Evolutionary conservation across 768 basidiomycete genomes (phyloP).

Genomic region (Leccinum boreale): DNA sequence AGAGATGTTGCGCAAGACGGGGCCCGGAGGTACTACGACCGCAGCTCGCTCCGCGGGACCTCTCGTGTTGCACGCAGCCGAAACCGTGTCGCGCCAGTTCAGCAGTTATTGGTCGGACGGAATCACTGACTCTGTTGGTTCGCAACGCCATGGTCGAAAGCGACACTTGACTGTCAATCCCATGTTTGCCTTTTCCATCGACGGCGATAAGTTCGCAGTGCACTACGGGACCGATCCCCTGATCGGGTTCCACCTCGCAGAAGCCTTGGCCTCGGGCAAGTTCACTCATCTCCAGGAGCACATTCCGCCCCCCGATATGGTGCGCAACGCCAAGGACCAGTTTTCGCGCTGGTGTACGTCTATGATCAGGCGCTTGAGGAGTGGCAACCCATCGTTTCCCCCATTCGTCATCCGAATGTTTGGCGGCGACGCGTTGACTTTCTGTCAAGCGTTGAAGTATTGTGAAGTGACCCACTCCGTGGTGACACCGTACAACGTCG

Average conservation of each 20-base stretch:
- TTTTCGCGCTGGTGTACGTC: constrained; percentile 27
- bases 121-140: constrained; percentile 4
- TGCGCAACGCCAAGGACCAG: constrained; percentile 18
- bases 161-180: constrained; percentile 19
- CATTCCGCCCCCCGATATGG: constrained; percentile 8
- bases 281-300: background rate
- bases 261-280: constrained; percentile 14
- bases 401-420: constrained; percentile 28
- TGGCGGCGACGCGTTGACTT: constrained; percentile 26
- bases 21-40: background rate
- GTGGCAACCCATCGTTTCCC: constrained; percentile 8
- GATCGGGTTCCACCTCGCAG: constrained; percentile 30
- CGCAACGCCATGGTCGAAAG: background rate
- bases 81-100: constrained; percentile 14
- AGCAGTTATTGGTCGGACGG: constrained; percentile 24
- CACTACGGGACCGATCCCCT: constrained; percentile 31
- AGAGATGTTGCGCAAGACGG: background rate
- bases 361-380: constrained; percentile 10
- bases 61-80: background rate
- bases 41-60: constrained; percentile 30
- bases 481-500: constrained; percentile 17
- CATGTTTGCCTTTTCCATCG: constrained; percentile 28
- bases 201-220: constrained; percentile 23
- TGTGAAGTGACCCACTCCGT: constrained; percentile 6
- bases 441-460: constrained; percentile 21